Percentiles rank a stretch among this genome's conserved stretches.
phyloP scores from a whole-genome alignment of 139 green algal species.

The Chlorella vulgaris region DNA sequence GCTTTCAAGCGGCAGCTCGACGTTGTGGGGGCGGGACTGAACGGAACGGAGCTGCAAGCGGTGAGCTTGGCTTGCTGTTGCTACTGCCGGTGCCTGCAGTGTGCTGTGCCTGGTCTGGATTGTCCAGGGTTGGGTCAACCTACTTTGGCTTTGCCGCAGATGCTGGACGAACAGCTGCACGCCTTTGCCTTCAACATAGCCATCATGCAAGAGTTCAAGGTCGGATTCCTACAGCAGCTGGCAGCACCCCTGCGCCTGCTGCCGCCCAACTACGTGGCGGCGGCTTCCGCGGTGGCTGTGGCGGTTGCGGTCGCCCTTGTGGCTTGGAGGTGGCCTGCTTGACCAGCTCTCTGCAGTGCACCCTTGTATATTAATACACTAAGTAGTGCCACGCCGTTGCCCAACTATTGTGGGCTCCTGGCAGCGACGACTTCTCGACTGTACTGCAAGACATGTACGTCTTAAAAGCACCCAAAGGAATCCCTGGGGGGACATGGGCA shows the following conservation, averaged over 20 bases:
- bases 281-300: background rate
- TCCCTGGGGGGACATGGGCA: no score
- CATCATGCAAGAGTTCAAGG: slow-evolving; percentile 15
- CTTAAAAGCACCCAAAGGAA: no score
- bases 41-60: slow-evolving; percentile 7
- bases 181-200: slow-evolving; percentile 13
- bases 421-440: no score
- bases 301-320: background rate
- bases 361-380: background rate
- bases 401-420: no score
- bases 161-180: slow-evolving; percentile 17
- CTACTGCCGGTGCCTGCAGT: background rate
- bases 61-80: background rate
- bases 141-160: background rate
- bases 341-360: background rate
- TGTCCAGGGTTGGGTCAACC: no score
- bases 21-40: background rate
- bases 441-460: no score
- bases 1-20: slow-evolving; percentile 14
- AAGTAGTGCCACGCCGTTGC: no score
- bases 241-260: slow-evolving; percentile 13
- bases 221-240: slow-evolving; percentile 7
- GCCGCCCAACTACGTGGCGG: background rate
- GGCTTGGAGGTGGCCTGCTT: background rate
- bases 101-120: no score